phyloP scores from a whole-genome alignment of 2,329 filamentous ascomycete species.

The Akanthomyces muscarius region DNA sequence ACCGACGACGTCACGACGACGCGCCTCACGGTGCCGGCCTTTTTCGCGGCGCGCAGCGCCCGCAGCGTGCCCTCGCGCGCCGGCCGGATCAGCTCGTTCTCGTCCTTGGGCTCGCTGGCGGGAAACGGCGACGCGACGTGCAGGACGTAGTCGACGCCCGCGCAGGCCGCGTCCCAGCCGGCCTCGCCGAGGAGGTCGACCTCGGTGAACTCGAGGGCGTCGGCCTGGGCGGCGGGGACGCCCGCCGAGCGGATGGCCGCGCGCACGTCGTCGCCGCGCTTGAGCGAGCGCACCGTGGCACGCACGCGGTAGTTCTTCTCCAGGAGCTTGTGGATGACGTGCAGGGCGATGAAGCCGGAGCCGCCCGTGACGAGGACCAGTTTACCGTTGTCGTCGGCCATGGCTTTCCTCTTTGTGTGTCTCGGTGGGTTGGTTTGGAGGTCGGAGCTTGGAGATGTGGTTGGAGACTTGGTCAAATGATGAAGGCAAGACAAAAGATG shows the following conservation, averaged over 20 bases:
- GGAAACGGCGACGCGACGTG: constrained; percentile 35
- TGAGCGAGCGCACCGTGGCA: constrained; percentile 19
- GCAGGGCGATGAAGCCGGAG: constrained; percentile 23
- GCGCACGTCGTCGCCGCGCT: constrained; percentile 20
- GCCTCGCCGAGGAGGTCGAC: constrained; percentile 27
- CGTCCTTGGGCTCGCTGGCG: constrained; percentile 14
- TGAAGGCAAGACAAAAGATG: too few relatives aligned
- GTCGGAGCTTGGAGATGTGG: too few relatives aligned
- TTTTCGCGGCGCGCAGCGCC: constrained; percentile 19
- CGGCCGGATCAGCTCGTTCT: constrained; percentile 21
- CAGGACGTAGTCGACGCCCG: constrained; percentile 29
- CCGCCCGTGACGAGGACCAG: constrained; percentile 25
- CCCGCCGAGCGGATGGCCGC: constrained; percentile 16
- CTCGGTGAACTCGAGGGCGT: constrained; percentile 26
- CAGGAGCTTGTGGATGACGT: constrained; percentile 24
- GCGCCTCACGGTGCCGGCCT: constrained; percentile 20
- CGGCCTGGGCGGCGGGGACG: constrained; percentile 20
- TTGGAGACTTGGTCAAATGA: too few relatives aligned
- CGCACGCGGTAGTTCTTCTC: constrained; percentile 21
- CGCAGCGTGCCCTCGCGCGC: constrained; percentile 23
- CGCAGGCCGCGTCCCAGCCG: constrained; percentile 28
- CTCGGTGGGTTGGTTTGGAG: neutral
- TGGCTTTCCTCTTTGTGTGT: neutral
- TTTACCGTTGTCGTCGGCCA: neutral
- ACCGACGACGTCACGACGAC: constrained; percentile 21